These are phyloP conservation scores for Atkinsonella texensis DNA, from an alignment of 2,329 filamentous ascomycete species.

Conservation along the genomic window DNA sequence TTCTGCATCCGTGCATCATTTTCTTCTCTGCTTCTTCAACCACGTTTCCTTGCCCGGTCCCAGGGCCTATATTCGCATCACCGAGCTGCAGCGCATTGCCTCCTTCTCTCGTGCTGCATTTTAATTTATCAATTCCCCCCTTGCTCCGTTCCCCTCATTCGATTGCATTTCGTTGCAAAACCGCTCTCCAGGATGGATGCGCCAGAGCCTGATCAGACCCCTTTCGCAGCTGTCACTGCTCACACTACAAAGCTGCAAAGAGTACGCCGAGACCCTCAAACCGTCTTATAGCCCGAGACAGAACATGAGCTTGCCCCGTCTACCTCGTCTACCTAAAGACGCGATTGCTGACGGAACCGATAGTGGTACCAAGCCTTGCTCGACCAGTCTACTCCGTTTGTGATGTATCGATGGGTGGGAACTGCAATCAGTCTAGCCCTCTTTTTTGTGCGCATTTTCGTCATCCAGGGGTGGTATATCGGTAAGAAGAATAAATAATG, in stretches of 20 bases:
- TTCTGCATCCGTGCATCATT: constrained; percentile 1
- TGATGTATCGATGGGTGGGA: constrained; percentile 79
- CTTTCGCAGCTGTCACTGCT: constrained; percentile 78
- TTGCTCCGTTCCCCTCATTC: not conserved
- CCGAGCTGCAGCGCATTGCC: not conserved
- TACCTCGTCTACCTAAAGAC: not conserved
- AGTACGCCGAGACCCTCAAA: constrained; percentile 33
- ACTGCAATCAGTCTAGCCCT: constrained; percentile 63
- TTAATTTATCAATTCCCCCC: not conserved
- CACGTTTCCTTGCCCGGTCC: not conserved
- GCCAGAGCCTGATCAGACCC: constrained; percentile 76
- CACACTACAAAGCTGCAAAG: constrained; percentile 67
- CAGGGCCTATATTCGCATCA: not conserved
- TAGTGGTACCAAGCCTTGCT: constrained; percentile 91
- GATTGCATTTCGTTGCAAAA: not conserved
- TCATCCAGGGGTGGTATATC: constrained; percentile 98
- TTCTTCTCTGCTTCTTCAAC: not conserved
- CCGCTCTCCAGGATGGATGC: constrained; percentile 55
- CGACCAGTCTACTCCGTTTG: constrained; percentile 84
- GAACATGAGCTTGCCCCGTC: not conserved
- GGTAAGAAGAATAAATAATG: constrained; percentile 39
- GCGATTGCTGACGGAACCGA: constrained; percentile 1
- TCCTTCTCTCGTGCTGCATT: not conserved
- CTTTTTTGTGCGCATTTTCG: constrained; percentile 81
- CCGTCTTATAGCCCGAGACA: not conserved